phyloP scores from a whole-genome alignment of 2,329 filamentous ascomycete genomes.

The Cercospora beticola region DNA sequence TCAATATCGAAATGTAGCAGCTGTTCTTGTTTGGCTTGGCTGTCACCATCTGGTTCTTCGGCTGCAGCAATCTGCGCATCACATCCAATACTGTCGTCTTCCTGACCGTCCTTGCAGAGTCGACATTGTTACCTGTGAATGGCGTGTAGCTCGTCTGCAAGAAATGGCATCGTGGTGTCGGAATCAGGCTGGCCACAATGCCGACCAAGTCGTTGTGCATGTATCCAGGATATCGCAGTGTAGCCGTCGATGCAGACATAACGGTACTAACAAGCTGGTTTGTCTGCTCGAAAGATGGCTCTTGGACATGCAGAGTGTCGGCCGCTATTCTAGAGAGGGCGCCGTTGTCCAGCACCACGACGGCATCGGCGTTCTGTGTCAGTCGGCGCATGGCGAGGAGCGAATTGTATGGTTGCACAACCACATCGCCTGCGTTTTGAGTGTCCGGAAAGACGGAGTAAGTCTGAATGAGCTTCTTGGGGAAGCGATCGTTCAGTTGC shows the following conservation, averaged over 20 bases:
- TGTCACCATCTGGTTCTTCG: slow-evolving; percentile 99
- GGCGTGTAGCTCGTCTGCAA: slow-evolving; percentile 98
- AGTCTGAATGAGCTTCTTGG: slow-evolving; percentile 98
- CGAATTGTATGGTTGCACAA: slow-evolving; percentile 98
- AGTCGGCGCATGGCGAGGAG: slow-evolving; percentile 85
- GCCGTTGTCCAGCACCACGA: slow-evolving; percentile 95
- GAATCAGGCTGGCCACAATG: slow-evolving; percentile 92
- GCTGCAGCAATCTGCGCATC: slow-evolving; percentile 91
- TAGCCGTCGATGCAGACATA: slow-evolving; percentile 97
- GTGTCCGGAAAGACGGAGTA: slow-evolving; percentile 98
- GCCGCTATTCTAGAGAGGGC: slow-evolving; percentile 91
- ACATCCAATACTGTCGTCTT: slow-evolving; percentile 98
- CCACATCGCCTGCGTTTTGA: slow-evolving; percentile 80
- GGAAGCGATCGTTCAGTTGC: slow-evolving; percentile 92
- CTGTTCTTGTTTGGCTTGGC: slow-evolving; percentile 93
- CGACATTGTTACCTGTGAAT: slow-evolving; percentile 93
- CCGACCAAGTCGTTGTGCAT: slow-evolving; percentile 99
- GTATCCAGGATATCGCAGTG: slow-evolving; percentile 93
- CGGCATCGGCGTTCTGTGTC: slow-evolving; percentile 94
- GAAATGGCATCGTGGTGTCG: slow-evolving; percentile 95
- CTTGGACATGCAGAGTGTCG: slow-evolving; percentile 89
- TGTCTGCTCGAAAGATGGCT: slow-evolving; percentile 94
- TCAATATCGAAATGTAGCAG: slow-evolving; percentile 98
- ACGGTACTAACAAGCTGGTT: slow-evolving; percentile 95
- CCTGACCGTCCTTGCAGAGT: slow-evolving; percentile 94